Evolutionary conservation across 768 basidiomycete genomes (phyloP).

Genomic region (Tremella yokohamensis): DNA sequence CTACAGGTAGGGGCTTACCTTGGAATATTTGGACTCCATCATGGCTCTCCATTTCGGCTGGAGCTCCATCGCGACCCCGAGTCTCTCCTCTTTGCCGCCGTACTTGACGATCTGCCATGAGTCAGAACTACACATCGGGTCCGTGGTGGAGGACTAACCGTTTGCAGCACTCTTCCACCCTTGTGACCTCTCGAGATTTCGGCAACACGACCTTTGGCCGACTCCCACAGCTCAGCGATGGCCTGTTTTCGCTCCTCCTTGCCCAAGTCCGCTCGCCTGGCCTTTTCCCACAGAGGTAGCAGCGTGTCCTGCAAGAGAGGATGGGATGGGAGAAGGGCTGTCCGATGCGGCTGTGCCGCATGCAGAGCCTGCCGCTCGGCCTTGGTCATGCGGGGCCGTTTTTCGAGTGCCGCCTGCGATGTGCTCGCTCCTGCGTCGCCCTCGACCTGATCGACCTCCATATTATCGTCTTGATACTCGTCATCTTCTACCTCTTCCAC

Average conservation of each 20-base stretch:
- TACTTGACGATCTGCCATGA: slow-evolving; percentile 60
- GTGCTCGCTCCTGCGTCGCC: slow-evolving; percentile 17
- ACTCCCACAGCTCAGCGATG: slow-evolving; percentile 67
- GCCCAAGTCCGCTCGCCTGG: slow-evolving; percentile 53
- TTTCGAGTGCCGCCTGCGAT: slow-evolving; percentile 15
- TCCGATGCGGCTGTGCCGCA: slow-evolving; percentile 49
- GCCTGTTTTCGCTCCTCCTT: slow-evolving; percentile 70
- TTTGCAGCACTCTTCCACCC: slow-evolving; percentile 61
- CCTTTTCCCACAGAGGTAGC: slow-evolving; percentile 49
- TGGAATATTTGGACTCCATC: slow-evolving; percentile 84
- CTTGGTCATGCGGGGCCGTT: slow-evolving; percentile 38
- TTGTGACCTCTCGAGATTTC: slow-evolving; percentile 89
- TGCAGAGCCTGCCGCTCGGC: slow-evolving; percentile 46
- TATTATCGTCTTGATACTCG: slow-evolving; percentile 31
- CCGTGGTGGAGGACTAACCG: slow-evolving; percentile 68
- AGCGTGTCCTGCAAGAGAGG: slow-evolving; percentile 46
- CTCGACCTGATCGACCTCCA: slow-evolving; percentile 27
- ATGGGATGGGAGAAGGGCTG: slow-evolving; percentile 45
- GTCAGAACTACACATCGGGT: background rate
- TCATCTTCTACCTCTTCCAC: slow-evolving; percentile 28
- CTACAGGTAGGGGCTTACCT: slow-evolving; percentile 58
- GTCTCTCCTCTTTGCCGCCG: slow-evolving; percentile 68
- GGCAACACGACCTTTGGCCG: slow-evolving; percentile 74
- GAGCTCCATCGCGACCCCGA: slow-evolving; percentile 76
- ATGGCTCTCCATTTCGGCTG: slow-evolving; percentile 74